These are phyloP conservation scores for Colletotrichum musae DNA, from an alignment of 2,329 filamentous ascomycete genomes.

Conservation along the genomic window DNA sequence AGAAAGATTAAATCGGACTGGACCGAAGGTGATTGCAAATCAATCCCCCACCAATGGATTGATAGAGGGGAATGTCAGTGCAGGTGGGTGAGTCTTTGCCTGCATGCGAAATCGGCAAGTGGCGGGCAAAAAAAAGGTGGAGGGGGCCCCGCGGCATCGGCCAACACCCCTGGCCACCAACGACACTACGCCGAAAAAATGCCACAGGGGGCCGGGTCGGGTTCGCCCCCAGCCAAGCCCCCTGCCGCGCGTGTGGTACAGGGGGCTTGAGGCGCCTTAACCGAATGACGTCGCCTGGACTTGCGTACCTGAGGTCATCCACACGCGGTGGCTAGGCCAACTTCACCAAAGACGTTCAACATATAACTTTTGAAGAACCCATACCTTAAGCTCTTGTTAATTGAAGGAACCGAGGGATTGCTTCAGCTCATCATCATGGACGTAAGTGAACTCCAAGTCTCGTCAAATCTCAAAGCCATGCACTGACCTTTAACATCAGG, in stretches of 20 bases:
- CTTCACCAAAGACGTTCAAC: neutral
- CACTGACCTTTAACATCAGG: constrained; percentile 50
- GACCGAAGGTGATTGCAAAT: constrained; percentile 41
- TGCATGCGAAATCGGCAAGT: constrained; percentile 40
- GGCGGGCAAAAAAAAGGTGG: constrained; percentile 18
- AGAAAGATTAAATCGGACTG: constrained; percentile 24
- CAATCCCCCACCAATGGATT: constrained; percentile 40
- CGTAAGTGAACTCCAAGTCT: constrained; percentile 41
- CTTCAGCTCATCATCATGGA: constrained; percentile 44
- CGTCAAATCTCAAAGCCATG: neutral
- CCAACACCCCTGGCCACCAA: neutral
- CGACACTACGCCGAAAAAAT: neutral
- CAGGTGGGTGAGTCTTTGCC: neutral
- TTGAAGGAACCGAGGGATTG: neutral
- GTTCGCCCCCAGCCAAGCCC: constrained; percentile 16
- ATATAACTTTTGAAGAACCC: too few species aligned
- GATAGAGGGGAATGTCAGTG: constrained; percentile 22
- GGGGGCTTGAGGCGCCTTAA: neutral
- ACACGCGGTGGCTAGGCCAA: neutral
- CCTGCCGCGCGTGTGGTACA: constrained; percentile 17
- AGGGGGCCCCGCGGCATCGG: constrained; percentile 30
- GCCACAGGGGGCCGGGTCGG: neutral
- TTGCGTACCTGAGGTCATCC: constrained; percentile 17
- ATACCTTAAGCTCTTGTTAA: neutral
- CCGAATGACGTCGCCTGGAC: constrained; percentile 39